Evolutionary conservation across 495 filamentous ascomycete genomes (phyloP).

Genomic region (Penicillium antarcticum): DNA sequence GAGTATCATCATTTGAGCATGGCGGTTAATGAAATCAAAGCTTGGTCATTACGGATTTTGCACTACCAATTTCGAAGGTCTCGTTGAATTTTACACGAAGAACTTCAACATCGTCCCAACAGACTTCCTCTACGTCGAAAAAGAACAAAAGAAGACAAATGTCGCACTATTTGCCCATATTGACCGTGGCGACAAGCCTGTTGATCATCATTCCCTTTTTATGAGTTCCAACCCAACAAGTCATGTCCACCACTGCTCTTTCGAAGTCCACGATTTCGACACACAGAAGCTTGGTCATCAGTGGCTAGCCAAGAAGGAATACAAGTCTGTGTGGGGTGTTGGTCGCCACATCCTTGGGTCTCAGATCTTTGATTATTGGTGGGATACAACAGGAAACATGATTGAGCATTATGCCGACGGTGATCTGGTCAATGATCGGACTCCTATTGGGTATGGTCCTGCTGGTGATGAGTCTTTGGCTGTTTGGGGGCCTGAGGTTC

Average conservation of each 20-base stretch:
- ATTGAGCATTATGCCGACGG: constrained; percentile 72
- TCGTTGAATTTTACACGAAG: constrained; percentile 59
- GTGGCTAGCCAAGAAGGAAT: constrained; percentile 61
- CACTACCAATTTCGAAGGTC: constrained; percentile 55
- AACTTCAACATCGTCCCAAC: constrained; percentile 65
- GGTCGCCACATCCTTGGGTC: constrained; percentile 71
- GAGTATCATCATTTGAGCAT: no score
- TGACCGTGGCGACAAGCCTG: constrained; percentile 54
- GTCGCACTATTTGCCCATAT: constrained; percentile 63
- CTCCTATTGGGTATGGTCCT: constrained; percentile 37
- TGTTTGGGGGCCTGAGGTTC: constrained; percentile 33
- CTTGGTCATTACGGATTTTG: constrained; percentile 70
- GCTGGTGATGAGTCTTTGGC: constrained; percentile 25
- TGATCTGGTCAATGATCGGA: constrained; percentile 59
- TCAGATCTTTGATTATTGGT: constrained; percentile 81
- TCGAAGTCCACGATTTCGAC: constrained; percentile 76
- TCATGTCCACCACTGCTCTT: constrained; percentile 70
- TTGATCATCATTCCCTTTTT: constrained; percentile 77
- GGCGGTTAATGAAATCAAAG: constrained; percentile 5
- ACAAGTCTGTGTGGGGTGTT: constrained; percentile 70
- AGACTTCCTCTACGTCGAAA: constrained; percentile 30
- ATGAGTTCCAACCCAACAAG: constrained; percentile 51
- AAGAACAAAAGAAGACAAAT: constrained; percentile 34
- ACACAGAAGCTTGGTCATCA: constrained; percentile 71
- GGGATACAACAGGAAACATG: constrained; percentile 57